Base-by-base conservation (phyloP, 1,284 basidiomycete species). In the Naganishia liquefaciens region DNA sequence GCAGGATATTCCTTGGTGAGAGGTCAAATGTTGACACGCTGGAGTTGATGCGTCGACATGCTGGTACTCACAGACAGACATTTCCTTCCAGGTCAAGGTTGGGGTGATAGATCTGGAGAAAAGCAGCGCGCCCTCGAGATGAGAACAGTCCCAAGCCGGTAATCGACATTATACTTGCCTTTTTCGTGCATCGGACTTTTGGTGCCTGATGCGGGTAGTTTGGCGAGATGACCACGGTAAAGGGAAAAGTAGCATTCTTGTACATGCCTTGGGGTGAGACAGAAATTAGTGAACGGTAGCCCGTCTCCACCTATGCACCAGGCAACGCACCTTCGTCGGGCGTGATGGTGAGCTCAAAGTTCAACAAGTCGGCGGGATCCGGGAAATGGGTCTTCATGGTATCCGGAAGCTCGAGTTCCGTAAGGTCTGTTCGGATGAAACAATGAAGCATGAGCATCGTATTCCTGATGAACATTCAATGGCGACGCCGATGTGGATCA, bases 131-230 rank as follows among this genome's bases (percentile, higher is more conserved):
- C 19, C 13, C 39, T 33, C 17, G 27, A 42, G 21, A 46, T 47
- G 9, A 62, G 27, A 33, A 51, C 43, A 49, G 9, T 11, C 42
- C 5, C 43, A 47, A 23, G 47, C 10, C 25, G 19, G 2, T 23
- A 2, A 9, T 42, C 23, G 33, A 17, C 5, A n/a, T 13, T 7
- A 37, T 1, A 77, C 86, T 63, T 73, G 94, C 94, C 74, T 89
- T 97, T 77, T 94, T 92, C 62, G 87, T 88, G 81, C 95, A 98
- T 77, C 96, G 94, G 80, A 99, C 96, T 80, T 97, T 99, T 72
- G 96, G 96, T 64, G 95, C 93, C 73, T 99, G 95, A 79, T 99
- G 96, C 50, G 96, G 96, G 80, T 99, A 99, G 81, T 96, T 98
- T 77, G 87, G 88, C 81, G 93, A 96, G 85, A 99, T 97, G 68